These are phyloP conservation scores for Elymus sibiricus DNA, from an alignment of 176 grass and related monocot genomes.

Conservation along the genomic window DNA sequence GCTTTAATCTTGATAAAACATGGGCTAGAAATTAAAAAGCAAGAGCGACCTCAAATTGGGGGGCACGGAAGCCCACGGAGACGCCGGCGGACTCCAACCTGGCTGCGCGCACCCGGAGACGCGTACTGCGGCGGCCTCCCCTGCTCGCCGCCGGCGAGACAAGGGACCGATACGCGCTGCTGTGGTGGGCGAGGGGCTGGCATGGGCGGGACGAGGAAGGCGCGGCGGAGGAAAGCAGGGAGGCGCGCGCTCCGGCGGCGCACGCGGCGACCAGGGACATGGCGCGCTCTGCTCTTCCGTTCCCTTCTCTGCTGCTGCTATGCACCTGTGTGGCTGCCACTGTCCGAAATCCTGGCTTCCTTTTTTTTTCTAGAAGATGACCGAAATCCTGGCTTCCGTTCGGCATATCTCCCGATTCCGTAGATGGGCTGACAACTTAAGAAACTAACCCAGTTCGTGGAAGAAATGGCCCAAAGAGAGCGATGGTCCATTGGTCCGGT, in stretches of 20 bases:
- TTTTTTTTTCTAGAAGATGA: too few relatives aligned
- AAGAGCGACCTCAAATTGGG: conserved; percentile 58
- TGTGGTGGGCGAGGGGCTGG: neutral
- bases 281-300: neutral
- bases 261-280: conserved; percentile 6
- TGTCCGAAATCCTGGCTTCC: neutral
- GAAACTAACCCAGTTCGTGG: too few relatives aligned
- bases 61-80: conserved; percentile 52
- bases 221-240: neutral
- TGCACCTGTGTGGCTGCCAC: conserved; percentile 16
- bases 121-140: neutral
- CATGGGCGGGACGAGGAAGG: neutral
- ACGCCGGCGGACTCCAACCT: conserved; percentile 50
- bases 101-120: conserved; percentile 47
- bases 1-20: neutral
- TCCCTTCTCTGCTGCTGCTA: neutral
- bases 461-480: neutral
- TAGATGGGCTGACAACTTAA: neutral
- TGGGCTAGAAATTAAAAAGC: neutral
- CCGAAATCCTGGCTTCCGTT: neutral
- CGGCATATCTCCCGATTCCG: neutral
- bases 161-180: neutral
- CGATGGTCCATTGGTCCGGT: neutral
- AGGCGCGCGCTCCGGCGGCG: neutral
- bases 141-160: neutral